Conservation (phyloP, 2,329 filamentous ascomycete species). For the Microsporum canis region DNA sequence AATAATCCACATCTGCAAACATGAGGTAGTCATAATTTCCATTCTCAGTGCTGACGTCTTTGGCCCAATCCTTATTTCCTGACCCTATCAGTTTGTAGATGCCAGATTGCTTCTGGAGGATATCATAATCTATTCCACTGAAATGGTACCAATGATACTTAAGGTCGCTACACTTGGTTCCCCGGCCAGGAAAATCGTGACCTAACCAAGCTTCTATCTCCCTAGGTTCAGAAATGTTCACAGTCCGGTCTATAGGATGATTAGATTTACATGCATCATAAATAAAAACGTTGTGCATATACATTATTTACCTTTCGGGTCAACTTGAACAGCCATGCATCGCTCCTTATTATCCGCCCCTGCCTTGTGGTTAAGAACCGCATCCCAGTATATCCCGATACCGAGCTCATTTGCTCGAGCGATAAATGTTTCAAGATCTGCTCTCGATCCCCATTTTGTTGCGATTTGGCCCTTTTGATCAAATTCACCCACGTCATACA, state of each 20-base stretch:
- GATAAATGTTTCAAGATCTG: slow-evolving; percentile 47
- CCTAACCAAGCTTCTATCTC: slow-evolving; percentile 59
- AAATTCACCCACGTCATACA: slow-evolving; percentile 62
- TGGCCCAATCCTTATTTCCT: slow-evolving; percentile 51
- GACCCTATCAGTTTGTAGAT: slow-evolving; percentile 53
- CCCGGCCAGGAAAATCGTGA: slow-evolving; percentile 54
- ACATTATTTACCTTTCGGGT: slow-evolving; percentile 34
- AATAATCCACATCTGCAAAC: slow-evolving; percentile 60
- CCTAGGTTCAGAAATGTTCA: slow-evolving; percentile 37
- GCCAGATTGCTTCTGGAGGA: slow-evolving; percentile 44
- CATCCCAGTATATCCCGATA: slow-evolving; percentile 55
- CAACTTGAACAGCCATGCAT: slow-evolving; percentile 52
- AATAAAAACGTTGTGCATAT: not conserved
- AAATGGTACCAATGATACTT: slow-evolving; percentile 60
- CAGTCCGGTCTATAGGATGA: slow-evolving; percentile 5
- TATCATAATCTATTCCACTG: slow-evolving; percentile 56
- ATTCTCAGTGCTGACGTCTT: slow-evolving; percentile 50
- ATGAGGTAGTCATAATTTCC: slow-evolving; percentile 61
- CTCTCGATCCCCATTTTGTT: slow-evolving; percentile 60
- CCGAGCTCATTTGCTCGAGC: slow-evolving; percentile 41
- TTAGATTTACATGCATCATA: not conserved
- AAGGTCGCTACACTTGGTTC: slow-evolving; percentile 47
- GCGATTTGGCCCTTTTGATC: slow-evolving; percentile 52
- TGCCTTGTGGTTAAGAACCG: slow-evolving; percentile 62
- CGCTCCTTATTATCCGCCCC: slow-evolving; percentile 55